phyloP scores from a whole-genome alignment of 257 asterid genomes.

The Petrea volubilis region DNA sequence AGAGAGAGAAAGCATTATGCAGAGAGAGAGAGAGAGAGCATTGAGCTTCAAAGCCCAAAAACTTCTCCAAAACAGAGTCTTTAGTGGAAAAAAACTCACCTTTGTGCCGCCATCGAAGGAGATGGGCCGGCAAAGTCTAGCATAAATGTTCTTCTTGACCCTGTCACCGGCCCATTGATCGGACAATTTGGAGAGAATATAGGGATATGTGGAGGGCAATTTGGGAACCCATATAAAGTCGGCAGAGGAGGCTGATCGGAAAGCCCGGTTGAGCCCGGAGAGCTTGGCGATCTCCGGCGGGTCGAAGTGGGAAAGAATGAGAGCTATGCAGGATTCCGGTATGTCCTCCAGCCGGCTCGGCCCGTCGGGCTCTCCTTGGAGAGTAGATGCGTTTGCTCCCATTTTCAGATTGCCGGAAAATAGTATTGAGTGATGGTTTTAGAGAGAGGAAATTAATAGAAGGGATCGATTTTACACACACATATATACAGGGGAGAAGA shows the following conservation, averaged over 20 bases:
- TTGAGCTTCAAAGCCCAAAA: neutral
- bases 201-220: slow-evolving; percentile 58
- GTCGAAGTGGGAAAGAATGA: slow-evolving; percentile 60
- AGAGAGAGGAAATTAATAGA: slow-evolving; percentile 18
- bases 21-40: too few relatives aligned
- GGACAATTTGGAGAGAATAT: slow-evolving; percentile 45
- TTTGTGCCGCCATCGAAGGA: slow-evolving; percentile 67
- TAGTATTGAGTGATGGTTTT: neutral
- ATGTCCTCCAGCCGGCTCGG: slow-evolving; percentile 59
- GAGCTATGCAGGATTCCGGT: slow-evolving; percentile 78
- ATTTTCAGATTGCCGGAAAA: slow-evolving; percentile 30
- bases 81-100: slow-evolving; percentile 40
- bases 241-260: slow-evolving; percentile 77
- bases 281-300: slow-evolving; percentile 79
- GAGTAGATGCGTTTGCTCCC: slow-evolving; percentile 67
- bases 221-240: slow-evolving; percentile 81
- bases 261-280: slow-evolving; percentile 62
- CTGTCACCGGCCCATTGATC: slow-evolving; percentile 20
- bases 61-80: neutral
- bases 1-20: neutral
- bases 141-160: slow-evolving; percentile 63
- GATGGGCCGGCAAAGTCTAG: slow-evolving; percentile 48
- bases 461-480: neutral
- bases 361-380: slow-evolving; percentile 31
- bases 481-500: neutral